These are phyloP conservation scores for Colletotrichum viniferum DNA, from an alignment of 2,329 filamentous ascomycete genomes.

Conservation along the genomic window DNA sequence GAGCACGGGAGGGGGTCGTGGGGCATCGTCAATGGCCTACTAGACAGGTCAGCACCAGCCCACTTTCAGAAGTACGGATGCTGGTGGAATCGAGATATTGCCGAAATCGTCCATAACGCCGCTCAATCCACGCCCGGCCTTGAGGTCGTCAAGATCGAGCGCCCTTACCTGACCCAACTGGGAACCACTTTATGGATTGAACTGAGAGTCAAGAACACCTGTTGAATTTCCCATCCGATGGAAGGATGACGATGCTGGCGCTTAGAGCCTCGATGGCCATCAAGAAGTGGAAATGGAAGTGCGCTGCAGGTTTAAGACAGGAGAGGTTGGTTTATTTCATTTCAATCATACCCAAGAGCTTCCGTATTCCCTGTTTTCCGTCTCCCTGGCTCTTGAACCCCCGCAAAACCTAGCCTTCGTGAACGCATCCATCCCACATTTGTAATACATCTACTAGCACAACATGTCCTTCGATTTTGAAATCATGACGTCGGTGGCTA, in stretches of 20 bases:
- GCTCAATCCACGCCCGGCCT: conserved; percentile 53
- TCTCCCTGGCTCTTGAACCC: neutral
- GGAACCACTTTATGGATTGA: conserved; percentile 66
- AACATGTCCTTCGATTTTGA: neutral
- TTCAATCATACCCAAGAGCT: conserved; percentile 6
- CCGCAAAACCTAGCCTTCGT: neutral
- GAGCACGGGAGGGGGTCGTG: conserved; percentile 66
- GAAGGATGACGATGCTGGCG: neutral
- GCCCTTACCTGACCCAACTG: conserved; percentile 56
- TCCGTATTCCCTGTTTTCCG: neutral
- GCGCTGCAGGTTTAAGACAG: neutral
- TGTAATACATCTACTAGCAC: neutral
- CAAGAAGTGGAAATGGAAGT: neutral
- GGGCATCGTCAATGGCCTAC: conserved; percentile 56
- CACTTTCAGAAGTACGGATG: conserved; percentile 68
- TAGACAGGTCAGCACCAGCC: conserved; percentile 58
- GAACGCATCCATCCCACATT: neutral
- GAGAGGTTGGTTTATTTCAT: conserved; percentile 18
- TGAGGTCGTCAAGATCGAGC: conserved; percentile 58
- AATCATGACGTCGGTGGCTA: neutral
- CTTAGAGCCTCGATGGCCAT: neutral
- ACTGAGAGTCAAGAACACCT: conserved; percentile 42
- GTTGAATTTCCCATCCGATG: neutral
- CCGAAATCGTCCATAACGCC: conserved; percentile 56
- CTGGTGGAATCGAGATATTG: conserved; percentile 72